Evolutionary conservation across 768 basidiomycete species (phyloP).

Genomic region (Leucosporidium scottii): DNA sequence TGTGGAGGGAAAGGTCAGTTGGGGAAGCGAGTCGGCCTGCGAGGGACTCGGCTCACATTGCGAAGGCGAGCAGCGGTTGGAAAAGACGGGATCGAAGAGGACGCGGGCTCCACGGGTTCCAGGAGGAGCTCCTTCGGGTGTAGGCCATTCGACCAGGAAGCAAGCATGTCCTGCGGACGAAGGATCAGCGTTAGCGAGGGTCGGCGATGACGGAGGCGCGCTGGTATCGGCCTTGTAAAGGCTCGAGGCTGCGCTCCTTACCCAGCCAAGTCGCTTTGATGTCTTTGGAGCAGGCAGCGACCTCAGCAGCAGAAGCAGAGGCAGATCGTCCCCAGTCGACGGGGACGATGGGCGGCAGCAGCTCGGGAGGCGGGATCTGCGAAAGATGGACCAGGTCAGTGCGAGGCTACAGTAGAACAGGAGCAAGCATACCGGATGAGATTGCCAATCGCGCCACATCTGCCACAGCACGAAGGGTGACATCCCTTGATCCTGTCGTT

Average conservation of each 20-base stretch:
- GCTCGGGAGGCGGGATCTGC: conserved; percentile 21
- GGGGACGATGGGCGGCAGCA: conserved; percentile 9
- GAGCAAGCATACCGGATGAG: not conserved
- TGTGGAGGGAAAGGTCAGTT: conserved; percentile 7
- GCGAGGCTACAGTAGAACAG: not conserved
- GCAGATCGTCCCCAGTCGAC: conserved; percentile 5
- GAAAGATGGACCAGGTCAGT: no score
- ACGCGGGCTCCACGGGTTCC: conserved; percentile 38
- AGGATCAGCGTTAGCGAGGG: not conserved
- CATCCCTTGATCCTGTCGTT: not conserved
- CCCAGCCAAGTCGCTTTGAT: conserved; percentile 33
- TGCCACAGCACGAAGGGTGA: not conserved
- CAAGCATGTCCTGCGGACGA: conserved; percentile 39
- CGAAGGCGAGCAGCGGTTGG: conserved; percentile 39
- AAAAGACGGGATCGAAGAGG: conserved; percentile 41
- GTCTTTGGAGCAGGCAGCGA: conserved; percentile 6
- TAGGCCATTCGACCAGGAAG: conserved; percentile 43
- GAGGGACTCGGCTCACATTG: conserved; percentile 19
- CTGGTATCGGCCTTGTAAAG: not conserved
- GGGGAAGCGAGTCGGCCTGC: no score
- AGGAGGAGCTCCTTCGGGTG: not conserved
- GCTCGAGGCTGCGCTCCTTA: not conserved
- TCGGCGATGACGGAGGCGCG: conserved; percentile 18
- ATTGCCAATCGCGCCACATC: conserved; percentile 12
- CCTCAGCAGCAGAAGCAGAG: not conserved